These are phyloP conservation scores for Penicillium desertorum DNA, from an alignment of 495 filamentous ascomycete species.

Conservation along the genomic window DNA sequence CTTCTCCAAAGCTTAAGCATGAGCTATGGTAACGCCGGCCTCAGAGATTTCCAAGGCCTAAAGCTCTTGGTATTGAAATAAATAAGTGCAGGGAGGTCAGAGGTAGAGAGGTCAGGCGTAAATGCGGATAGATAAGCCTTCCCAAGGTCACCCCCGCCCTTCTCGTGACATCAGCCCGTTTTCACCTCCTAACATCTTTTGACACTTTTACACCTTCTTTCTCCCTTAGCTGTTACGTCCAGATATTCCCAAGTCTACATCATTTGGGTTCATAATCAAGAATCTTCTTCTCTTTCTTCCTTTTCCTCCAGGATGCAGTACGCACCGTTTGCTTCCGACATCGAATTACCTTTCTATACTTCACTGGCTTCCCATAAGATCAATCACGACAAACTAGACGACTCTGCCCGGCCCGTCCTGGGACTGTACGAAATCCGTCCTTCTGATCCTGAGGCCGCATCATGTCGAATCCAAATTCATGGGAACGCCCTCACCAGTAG, in stretches of 20 bases:
- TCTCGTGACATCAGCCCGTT: neutral
- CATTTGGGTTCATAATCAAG: neutral
- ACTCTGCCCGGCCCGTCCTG: slow-evolving; percentile 81
- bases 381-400: slow-evolving; percentile 93
- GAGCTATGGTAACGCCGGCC: too few relatives aligned
- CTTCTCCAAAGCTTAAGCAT: too few relatives aligned
- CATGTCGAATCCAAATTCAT: slow-evolving; percentile 82
- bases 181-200: neutral
- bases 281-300: neutral
- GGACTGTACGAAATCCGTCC: slow-evolving; percentile 85
- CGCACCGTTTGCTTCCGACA: slow-evolving; percentile 85
- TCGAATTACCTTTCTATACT: slow-evolving; percentile 92
- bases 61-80: too few relatives aligned
- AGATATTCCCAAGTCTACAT: neutral
- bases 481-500: slow-evolving; percentile 79
- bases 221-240: neutral
- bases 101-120: too few relatives aligned
- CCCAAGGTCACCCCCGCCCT: neutral
- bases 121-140: neutral
- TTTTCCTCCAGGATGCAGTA: slow-evolving; percentile 51
- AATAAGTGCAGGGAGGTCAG: too few relatives aligned
- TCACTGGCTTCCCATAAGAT: slow-evolving; percentile 86
- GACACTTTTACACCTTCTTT: neutral
- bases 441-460: slow-evolving; percentile 64
- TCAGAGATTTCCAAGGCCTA: too few relatives aligned